Conservation (phyloP, 805 yeast species). For the Myxozyma sirexii region DNA sequence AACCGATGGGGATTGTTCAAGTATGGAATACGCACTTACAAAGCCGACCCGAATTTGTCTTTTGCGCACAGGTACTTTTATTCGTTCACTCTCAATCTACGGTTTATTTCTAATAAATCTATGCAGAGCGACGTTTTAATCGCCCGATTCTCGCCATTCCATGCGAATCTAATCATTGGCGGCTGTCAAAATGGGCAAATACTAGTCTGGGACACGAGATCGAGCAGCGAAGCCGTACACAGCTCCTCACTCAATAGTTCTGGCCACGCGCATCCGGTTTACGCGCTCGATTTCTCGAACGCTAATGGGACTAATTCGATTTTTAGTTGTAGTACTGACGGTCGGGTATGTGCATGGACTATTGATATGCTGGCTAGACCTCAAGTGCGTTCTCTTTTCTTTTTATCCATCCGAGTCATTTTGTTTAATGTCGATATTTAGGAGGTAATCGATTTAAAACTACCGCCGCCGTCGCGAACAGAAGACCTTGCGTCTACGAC, state of each 20-base stretch:
- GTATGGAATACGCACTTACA: conserved; percentile 45
- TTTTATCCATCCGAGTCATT: not conserved
- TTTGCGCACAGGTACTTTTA: conserved; percentile 45
- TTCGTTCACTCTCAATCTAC: too few relatives aligned
- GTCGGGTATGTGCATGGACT: conserved; percentile 46
- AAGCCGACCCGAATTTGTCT: conserved; percentile 47
- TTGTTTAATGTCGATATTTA: conserved; percentile 6
- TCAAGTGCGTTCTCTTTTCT: conserved; percentile 9
- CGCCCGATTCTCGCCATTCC: conserved; percentile 48
- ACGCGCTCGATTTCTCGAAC: conserved; percentile 39
- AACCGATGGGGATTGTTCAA: conserved; percentile 40
- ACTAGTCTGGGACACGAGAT: conserved; percentile 53
- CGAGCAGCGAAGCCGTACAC: conserved; percentile 41
- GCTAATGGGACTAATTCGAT: conserved; percentile 40
- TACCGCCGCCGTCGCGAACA: conserved; percentile 36
- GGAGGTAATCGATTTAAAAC: conserved; percentile 38
- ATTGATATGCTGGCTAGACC: conserved; percentile 46
- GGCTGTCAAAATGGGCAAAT: conserved; percentile 55
- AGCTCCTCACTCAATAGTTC: conserved; percentile 40
- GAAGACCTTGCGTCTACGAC: conserved; percentile 41
- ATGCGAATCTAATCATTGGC: conserved; percentile 49
- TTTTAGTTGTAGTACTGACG: conserved; percentile 46
- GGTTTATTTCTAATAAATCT: not conserved
- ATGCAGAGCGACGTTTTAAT: conserved; percentile 45
- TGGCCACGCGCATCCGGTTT: conserved; percentile 44